phyloP scores from a whole-genome alignment of 148 eudicot species.

The Cornus florida region DNA sequence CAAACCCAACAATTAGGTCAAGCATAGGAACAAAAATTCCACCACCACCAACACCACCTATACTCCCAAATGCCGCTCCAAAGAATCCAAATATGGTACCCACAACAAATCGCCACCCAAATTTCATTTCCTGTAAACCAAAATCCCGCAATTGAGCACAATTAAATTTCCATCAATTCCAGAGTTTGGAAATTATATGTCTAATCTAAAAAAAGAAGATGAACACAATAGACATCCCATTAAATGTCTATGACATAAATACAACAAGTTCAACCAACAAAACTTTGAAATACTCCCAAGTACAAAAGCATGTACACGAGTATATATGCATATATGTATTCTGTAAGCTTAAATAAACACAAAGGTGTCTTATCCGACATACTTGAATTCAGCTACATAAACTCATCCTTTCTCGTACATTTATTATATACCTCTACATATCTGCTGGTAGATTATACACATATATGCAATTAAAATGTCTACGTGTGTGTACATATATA shows the following conservation, averaged over 20 bases:
- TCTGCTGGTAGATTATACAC: no score
- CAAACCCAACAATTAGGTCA: constrained; percentile 76
- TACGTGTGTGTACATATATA: no score
- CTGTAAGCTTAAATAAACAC: not conserved
- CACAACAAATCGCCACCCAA: constrained; percentile 64
- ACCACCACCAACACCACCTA: constrained; percentile 99
- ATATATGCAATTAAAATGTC: no score
- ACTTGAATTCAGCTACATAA: not conserved
- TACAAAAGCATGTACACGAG: no score
- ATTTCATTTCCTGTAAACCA: constrained; percentile 68
- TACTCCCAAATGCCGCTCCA: constrained; percentile 98
- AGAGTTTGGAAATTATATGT: not conserved
- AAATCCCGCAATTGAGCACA: not conserved
- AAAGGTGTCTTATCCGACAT: no score
- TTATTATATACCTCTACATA: no score
- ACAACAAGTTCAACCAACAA: not conserved
- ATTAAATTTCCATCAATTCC: not conserved
- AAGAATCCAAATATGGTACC: constrained; percentile 73
- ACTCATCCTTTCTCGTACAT: not conserved
- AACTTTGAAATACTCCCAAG: no score
- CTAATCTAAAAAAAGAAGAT: no score
- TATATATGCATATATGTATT: no score
- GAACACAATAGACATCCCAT: not conserved
- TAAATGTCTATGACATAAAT: not conserved
- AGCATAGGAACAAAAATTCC: constrained; percentile 99